Evolutionary conservation across 768 basidiomycete genomes (phyloP), one percentile per base, ranked within the genome.

Genomic region (Auricularia auricula-judae): DNA sequence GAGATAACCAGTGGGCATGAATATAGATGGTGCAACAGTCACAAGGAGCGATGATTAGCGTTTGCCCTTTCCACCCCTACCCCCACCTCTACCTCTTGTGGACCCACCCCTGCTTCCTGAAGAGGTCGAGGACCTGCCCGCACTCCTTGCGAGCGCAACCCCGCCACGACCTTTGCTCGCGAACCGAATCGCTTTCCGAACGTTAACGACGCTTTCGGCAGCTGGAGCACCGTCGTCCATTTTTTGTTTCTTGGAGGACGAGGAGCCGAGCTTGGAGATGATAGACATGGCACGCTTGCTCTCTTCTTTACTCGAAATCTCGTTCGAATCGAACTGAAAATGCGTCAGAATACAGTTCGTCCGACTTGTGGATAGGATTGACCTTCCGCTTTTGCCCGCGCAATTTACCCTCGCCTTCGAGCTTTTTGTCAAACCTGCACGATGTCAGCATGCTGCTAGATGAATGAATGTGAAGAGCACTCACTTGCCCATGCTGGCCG

Each of bases 311-410:
- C 80, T 77, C 1, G 88, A 78, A 4, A 78, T 78, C 71, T 94
- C 93, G 11, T 86, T 84, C 0, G 94, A 85, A 4, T 93, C 91
- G 72, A 97, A 98, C 90, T 97, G 69, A 34, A 14, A 35, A 59
- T 23, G 11, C 23, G 8, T 35, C 7, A 12, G 5, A 35, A 10
- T 29, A 34, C 43, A 61, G 21, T 29, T 29, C 29, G 29, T 29
- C 29, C 29, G 29, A 29, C 29, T 29, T 29, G 29, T 29, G 29
- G 29, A 29, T 42, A 35, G n/a, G 0, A 71, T 79, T 53, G 67
- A 92, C 93, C 87, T 98, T 98, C 70, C 97, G 85, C 79, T 98
- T 98, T 59, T 94, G 77, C 4, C 94, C 93, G 42, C 84, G 84
- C 54, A 86, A 73, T 75, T 92, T 94, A 74, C 91, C 89, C 75